Percentiles rank a stretch among this genome's conserved stretches.
Conservation (phyloP, 768 basidiomycete genomes). For the Rossbeevera mucosa region DNA sequence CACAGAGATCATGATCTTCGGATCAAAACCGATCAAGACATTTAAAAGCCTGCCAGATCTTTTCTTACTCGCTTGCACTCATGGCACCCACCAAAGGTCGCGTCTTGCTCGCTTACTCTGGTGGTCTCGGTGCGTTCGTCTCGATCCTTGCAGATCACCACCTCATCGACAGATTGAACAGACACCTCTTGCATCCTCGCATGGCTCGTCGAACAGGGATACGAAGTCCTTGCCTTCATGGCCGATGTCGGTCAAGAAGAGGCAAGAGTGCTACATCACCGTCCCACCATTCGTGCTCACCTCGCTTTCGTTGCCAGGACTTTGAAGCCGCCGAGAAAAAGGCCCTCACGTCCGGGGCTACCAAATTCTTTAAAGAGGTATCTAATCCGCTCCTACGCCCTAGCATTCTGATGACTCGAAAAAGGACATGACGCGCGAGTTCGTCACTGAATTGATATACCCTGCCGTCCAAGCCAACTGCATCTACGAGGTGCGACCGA, state of each 20-base stretch:
- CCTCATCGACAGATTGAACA: conserved; percentile 14
- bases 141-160: background rate
- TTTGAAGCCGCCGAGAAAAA: conserved; percentile 89
- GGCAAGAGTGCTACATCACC: conserved; percentile 34
- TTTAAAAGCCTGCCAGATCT: background rate
- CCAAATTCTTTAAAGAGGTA: conserved; percentile 91
- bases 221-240: conserved; percentile 97
- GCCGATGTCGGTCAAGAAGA: conserved; percentile 93
- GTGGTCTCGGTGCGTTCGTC: conserved; percentile 78
- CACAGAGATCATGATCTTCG: background rate
- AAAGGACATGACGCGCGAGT: conserved; percentile 91
- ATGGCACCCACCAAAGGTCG: conserved; percentile 54
- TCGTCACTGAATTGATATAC: conserved; percentile 94
- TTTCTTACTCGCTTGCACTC: background rate
- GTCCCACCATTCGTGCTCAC: background rate
- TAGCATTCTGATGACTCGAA: background rate
- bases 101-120: conserved; percentile 96
- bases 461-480: conserved; percentile 97
- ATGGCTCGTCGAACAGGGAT: conserved; percentile 97
- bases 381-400: background rate
- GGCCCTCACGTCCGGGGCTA: conserved; percentile 88
- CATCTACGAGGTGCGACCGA: conserved; percentile 81
- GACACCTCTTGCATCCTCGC: conserved; percentile 99
- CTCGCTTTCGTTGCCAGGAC: conserved; percentile 49
- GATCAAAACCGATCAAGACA: background rate